These are phyloP conservation scores for Piloderma croceum DNA, from an alignment of 768 basidiomycete species.

Conservation along the genomic window DNA sequence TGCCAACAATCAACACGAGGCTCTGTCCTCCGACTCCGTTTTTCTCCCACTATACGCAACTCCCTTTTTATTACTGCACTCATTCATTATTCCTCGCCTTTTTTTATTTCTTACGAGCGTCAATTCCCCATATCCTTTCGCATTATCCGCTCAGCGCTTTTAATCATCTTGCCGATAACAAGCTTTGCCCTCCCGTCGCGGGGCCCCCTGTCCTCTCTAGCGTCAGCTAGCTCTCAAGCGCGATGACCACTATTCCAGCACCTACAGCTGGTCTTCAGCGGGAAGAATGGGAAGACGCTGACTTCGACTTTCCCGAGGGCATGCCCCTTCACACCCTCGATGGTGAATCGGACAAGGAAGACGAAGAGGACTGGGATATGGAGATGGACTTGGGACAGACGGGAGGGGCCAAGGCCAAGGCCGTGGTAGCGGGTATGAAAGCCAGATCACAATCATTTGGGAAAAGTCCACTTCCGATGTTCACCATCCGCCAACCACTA, in stretches of 20 bases:
- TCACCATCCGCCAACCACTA: constrained; percentile 66
- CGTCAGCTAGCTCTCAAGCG: constrained; percentile 12
- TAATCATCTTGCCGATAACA: background rate
- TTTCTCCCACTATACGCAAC: no score
- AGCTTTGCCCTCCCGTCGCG: constrained; percentile 13
- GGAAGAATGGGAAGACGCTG: constrained; percentile 85
- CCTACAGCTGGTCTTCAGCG: constrained; percentile 47
- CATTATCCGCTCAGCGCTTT: constrained; percentile 6
- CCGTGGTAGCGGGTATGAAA: constrained; percentile 33
- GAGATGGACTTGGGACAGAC: constrained; percentile 66
- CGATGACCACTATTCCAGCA: constrained; percentile 57
- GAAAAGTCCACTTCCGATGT: no score
- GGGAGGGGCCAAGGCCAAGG: constrained; percentile 43
- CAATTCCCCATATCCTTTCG: constrained; percentile 1
- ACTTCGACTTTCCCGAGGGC: constrained; percentile 80
- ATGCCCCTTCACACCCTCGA: constrained; percentile 56
- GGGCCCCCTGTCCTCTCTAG: constrained; percentile 16
- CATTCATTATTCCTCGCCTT: constrained; percentile 3
- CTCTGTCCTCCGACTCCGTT: constrained; percentile 12
- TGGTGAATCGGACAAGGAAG: constrained; percentile 57
- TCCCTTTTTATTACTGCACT: constrained; percentile 13
- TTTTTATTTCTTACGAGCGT: constrained; percentile 5
- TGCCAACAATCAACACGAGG: constrained; percentile 27
- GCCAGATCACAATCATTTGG: constrained; percentile 36
- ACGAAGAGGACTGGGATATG: constrained; percentile 75